Conservation (phyloP, 331 rosid species). For the Arachis monticola region DNA sequence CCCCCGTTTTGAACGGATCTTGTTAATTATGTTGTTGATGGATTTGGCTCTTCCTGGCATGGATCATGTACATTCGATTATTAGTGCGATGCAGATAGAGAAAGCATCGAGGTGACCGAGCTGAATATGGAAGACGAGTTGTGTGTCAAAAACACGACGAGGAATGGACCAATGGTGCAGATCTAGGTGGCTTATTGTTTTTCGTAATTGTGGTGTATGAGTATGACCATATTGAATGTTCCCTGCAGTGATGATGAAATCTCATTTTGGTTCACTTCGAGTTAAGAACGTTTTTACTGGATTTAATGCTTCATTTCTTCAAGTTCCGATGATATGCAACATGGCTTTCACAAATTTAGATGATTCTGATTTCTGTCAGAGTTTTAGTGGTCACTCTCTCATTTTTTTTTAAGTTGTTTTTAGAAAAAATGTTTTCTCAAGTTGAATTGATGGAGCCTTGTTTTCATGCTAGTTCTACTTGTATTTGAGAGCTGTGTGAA, state of each 20-base stretch:
- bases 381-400: slow-evolving; percentile 1
- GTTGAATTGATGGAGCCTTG: slow-evolving; percentile 10
- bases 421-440: no score
- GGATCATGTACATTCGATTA: slow-evolving; percentile 3
- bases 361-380: not conserved
- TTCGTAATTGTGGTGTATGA: not conserved
- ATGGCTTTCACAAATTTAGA: not conserved
- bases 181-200: slow-evolving; percentile 21
- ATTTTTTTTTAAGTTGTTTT: not conserved
- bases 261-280: slow-evolving; percentile 19
- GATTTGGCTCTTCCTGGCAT: slow-evolving; percentile 11
- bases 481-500: slow-evolving; percentile 4
- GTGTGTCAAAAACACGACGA: not conserved
- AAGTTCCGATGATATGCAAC: not conserved
- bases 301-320: slow-evolving; percentile 1
- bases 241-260: slow-evolving; percentile 1
- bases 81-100: slow-evolving; percentile 31
- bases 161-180: slow-evolving; percentile 12
- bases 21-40: not conserved
- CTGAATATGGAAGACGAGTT: slow-evolving; percentile 11
- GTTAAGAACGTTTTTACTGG: slow-evolving; percentile 21
- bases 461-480: not conserved
- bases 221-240: slow-evolving; percentile 26
- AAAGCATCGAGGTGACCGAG: slow-evolving; percentile 18
- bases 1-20: slow-evolving; percentile 25